phyloP scores from a whole-genome alignment of 2,329 filamentous ascomycete species.

The Colletotrichum orbiculare region DNA sequence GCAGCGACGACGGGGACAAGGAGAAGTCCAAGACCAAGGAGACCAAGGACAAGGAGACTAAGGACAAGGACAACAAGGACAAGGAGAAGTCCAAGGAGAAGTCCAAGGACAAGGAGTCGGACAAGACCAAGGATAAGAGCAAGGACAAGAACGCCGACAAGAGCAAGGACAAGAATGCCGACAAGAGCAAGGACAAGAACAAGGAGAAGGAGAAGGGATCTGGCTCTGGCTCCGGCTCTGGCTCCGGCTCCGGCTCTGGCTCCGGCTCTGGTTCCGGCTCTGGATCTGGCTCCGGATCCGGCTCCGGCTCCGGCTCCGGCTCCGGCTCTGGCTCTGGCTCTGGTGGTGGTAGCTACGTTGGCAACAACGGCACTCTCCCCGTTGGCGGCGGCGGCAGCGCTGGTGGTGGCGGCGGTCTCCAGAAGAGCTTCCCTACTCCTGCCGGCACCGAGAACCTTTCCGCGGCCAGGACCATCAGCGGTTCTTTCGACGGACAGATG shows the following conservation, averaged over 20 bases:
- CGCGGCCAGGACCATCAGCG: conserved; percentile 52
- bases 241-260: not conserved
- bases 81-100: conserved; percentile 24
- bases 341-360: not conserved
- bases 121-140: conserved; percentile 16
- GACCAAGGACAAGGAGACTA: not conserved
- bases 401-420: conserved; percentile 6
- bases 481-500: conserved; percentile 59
- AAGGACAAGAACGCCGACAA: not conserved
- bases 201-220: not conserved
- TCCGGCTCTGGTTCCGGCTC: not conserved
- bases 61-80: not conserved
- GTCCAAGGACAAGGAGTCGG: conserved; percentile 5
- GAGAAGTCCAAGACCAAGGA: too few relatives aligned
- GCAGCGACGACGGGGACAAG: not conserved
- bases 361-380: not conserved
- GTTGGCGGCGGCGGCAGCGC: conserved; percentile 8
- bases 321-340: conserved; percentile 1
- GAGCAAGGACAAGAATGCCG: too few relatives aligned
- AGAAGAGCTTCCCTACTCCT: conserved; percentile 37
- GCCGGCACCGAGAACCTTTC: conserved; percentile 50
- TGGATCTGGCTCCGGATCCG: conserved; percentile 3
- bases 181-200: too few relatives aligned
- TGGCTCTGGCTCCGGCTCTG: not conserved
- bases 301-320: too few relatives aligned